Evolutionary conservation across 768 basidiomycete species (phyloP), one percentile per base, ranked within the genome.

Genomic region (Leccinum disarticulatum): DNA sequence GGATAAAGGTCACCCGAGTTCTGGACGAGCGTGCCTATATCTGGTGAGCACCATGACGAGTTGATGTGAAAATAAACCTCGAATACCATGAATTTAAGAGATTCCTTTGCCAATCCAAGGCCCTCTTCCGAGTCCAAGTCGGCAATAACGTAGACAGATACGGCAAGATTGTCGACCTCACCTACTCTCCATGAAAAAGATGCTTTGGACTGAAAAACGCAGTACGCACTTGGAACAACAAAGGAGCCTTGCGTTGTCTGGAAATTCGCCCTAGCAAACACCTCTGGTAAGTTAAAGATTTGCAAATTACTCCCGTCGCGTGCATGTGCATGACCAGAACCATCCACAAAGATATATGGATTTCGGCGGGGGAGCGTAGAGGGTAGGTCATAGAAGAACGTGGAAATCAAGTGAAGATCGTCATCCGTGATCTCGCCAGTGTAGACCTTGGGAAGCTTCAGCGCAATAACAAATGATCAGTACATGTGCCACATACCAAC

Each of bases 351-450:
- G 56, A 98, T 86, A 68, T 90, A 84, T 28, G 74, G 77, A 72
- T 93, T 98, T n/a, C 97, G 77, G 11, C 88, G 81, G 57, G 80
- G 77, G 46, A 79, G 79, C 0, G 91, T 86, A 0, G 83, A 83
- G 1, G 95, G 91, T 6, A 95, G 81, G 66, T 96, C 93, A 69
- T 96, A 98, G 76, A 98, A 98, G 75, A 91, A 94, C 14, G 80
- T 88, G 31, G 83, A 74, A 56, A 91, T 81, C 33, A 80, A 77
- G 6, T 76, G 76, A 8, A 73, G 72, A 43, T 79, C 74, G 1
- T 79, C 79, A 49, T 91, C 86, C 9, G 80, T 79, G 17, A 93
- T 68, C 35, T 75, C 72, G 6, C 85, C 83, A 28, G 69, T 67
- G 68, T 90, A 88, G 2, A 91, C 71, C 89, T 87, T 52, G 3